Conservation (phyloP, 1,139 yeast genomes). For the Diutina sp. region DNA sequence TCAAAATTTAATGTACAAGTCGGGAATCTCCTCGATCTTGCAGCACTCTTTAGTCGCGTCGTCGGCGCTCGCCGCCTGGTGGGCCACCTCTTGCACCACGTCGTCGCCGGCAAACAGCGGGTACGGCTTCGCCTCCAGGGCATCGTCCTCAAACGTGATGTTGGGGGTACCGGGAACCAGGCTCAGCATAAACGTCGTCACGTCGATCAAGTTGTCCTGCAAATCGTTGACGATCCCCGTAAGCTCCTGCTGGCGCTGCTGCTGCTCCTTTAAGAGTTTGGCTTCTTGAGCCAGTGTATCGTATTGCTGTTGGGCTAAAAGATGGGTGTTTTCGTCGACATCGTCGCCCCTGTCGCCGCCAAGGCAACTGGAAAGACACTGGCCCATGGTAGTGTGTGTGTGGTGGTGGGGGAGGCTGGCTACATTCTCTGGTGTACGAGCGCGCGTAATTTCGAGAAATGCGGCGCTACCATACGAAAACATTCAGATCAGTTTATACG, state of each 20-base stretch:
- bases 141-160: not conserved
- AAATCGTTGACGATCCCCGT: conserved; percentile 29
- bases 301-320: conserved; percentile 17
- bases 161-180: conserved; percentile 4
- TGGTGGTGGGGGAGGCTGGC: not conserved
- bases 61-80: not conserved
- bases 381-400: conserved; percentile 3
- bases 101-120: not conserved
- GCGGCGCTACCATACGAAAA: not conserved
- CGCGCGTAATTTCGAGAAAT: not conserved
- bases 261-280: conserved; percentile 21
- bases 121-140: not conserved
- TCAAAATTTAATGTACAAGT: not conserved
- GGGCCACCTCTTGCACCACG: not conserved
- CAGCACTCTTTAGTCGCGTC: not conserved
- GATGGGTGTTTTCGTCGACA: conserved; percentile 11
- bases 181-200: conserved; percentile 23
- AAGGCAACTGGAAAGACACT: conserved; percentile 4
- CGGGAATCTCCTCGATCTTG: not conserved
- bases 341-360: conserved; percentile 2
- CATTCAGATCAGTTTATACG: too few relatives aligned
- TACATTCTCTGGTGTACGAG: not conserved
- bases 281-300: conserved; percentile 29
- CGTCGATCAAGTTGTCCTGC: conserved; percentile 32
- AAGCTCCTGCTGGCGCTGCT: conserved; percentile 31